Base-by-base conservation (phyloP, 345 rosid species). In the Acer negundo region DNA sequence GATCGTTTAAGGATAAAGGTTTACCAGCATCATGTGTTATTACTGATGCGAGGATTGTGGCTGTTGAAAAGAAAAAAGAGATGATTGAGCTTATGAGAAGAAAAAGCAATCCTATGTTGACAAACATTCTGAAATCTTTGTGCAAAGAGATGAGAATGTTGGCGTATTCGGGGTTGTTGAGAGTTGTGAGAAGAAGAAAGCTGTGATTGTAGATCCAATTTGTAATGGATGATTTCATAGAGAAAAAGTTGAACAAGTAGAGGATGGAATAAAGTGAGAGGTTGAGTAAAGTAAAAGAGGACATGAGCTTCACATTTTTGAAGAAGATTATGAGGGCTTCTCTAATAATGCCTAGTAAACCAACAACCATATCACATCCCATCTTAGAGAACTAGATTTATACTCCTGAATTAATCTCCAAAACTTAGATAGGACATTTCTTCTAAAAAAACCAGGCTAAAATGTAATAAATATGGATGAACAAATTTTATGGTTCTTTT, bases 31-130 rank as follows among this genome's bases (percentile, higher is more conserved):
- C 26, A 24, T 75, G 56, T 11, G 80, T 63, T 10, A 82, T 56
- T 35, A 91, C 85, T 0, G 92, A 75, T 7, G 88, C 88, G 0
- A 78, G 75, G 75, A 86, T 84, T 12, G 82, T 85, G 56, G 79
- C 73, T 1, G 76, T 20, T 16, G 73, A 12, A 20, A 81, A 75
- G 42, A 88, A 69, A 17, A 87, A 51, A 70, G 75, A 77, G 61
- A 75, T 26, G 28, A 75, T 19, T 23, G 51, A 75, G 62, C 40
- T 56, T 58, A 77, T 7, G 12, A 66, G 22, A 0, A 78, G 4
- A 74, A 82, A 71, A 64, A 87, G 61, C 75, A 78, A 80, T 26
- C 64, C 80, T 10, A 80, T 69, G 16, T 40, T 63, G 0, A 68
- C 1, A 19, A 76, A 51, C 47, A 62, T 13, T 20, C 70, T 63